Conservation (phyloP, 495 filamentous ascomycete genomes). For the Tuber umbilicatum region DNA sequence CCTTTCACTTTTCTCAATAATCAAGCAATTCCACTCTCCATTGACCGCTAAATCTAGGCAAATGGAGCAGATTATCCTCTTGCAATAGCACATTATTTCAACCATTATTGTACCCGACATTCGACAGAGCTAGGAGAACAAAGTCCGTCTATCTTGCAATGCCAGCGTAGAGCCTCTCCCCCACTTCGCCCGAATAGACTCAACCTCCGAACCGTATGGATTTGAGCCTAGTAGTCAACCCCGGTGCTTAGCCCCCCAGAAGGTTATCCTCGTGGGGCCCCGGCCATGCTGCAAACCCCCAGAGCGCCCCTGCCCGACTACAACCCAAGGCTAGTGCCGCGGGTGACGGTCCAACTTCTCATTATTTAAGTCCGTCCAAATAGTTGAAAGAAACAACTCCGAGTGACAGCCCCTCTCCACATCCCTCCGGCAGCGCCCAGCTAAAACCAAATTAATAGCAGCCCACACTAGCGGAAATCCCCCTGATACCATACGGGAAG, state of each 20-base stretch:
- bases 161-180: background rate
- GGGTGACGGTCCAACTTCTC: background rate
- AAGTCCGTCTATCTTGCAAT: background rate
- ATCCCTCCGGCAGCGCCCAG: too few relatives aligned
- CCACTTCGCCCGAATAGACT: background rate
- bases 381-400: too few relatives aligned
- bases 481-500: too few relatives aligned
- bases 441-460: too few relatives aligned
- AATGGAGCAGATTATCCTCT: background rate
- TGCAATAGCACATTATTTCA: background rate
- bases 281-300: slow-evolving; percentile 7
- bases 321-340: background rate
- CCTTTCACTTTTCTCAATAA: background rate
- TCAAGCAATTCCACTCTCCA: background rate
- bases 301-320: background rate
- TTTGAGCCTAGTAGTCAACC: background rate
- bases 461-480: too few relatives aligned
- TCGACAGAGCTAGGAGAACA: background rate
- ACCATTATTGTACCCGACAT: background rate
- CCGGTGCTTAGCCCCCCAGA: background rate
- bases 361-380: background rate
- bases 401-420: too few relatives aligned
- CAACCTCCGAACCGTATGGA: background rate
- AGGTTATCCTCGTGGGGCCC: background rate
- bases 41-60: background rate